A percentile compares a stretch with the other conserved stretches of the same genome.
These are phyloP conservation scores for Sugiyamaella lignohabitans DNA, from an alignment of 805 yeast genomes.

Conservation along the genomic window DNA sequence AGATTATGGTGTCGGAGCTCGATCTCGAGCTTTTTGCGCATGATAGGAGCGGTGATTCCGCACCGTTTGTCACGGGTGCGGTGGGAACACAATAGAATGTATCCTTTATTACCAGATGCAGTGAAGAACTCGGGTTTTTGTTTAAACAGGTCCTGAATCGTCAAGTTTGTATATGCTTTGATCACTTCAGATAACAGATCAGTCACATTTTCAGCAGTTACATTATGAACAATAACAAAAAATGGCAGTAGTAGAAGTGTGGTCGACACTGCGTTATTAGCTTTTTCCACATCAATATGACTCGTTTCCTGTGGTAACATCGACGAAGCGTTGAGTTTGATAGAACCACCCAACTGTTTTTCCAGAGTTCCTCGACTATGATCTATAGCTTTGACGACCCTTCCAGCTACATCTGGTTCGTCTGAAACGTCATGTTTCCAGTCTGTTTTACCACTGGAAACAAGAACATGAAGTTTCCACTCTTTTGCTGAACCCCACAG, in stretches of 20 bases:
- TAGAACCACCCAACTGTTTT: slow-evolving; percentile 26
- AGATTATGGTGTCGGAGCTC: slow-evolving; percentile 65
- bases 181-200: slow-evolving; percentile 25
- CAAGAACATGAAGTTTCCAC: slow-evolving; percentile 63
- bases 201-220: slow-evolving; percentile 40
- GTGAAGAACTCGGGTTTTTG: slow-evolving; percentile 22
- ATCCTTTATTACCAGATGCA: slow-evolving; percentile 34
- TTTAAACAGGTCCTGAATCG: slow-evolving; percentile 5
- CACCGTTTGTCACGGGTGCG: slow-evolving; percentile 86
- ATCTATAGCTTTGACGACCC: neutral
- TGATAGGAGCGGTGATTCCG: slow-evolving; percentile 87
- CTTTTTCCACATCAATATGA: slow-evolving; percentile 17
- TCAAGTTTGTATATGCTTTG: slow-evolving; percentile 15
- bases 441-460: slow-evolving; percentile 78
- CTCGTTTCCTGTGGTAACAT: slow-evolving; percentile 39
- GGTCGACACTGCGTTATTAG: slow-evolving; percentile 37
- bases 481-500: slow-evolving; percentile 70
- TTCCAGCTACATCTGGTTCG: slow-evolving; percentile 23
- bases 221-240: slow-evolving; percentile 59
- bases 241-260: slow-evolving; percentile 67
- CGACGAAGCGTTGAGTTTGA: slow-evolving; percentile 52
- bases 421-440: slow-evolving; percentile 75
- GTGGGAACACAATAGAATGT: slow-evolving; percentile 79
- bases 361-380: neutral
- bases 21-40: slow-evolving; percentile 71